Evolutionary conservation across 805 yeast species (phyloP), one percentile per base, ranked within the genome.

Genomic region (Sugiyamaella floridensis): DNA sequence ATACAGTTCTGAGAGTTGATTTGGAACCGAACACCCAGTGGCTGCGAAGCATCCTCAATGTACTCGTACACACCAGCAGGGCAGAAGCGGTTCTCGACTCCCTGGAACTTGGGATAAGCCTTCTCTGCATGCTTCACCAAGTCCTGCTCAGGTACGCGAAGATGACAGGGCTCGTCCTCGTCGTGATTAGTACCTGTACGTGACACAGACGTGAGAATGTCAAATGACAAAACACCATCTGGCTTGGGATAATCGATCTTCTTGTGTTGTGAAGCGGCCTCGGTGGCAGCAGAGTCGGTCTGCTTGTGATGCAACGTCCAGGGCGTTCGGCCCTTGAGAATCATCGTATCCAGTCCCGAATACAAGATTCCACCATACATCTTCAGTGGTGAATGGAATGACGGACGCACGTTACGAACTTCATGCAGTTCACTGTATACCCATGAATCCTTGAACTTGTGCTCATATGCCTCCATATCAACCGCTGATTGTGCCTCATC

Each of bases 51-150:
- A 65, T 86, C 93, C 57, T 84, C 83, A n/a, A 82, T 66, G 63
- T 88, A 93, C 71, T 93, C 99, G 69, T 93, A 93, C 11, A 93
- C 99, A 20, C 99, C 99, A 19, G 99, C 99, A 2, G 99, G 99
- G 65, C 99, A 93, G 74, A 93, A 93, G 56, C 95, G 75, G 64
- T 81, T 83, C 69, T 93, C 99, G 18, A 93, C 76, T 18, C 99
- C 99, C 67, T 86, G 75, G 72, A 73, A 93, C 58, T 76, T 81
- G 11, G 92, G 89, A 71, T 79, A 93, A 22, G 89, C 73, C 12
- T 67, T 71, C 42, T 77, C 76, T 0, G 95, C 81, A 68, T 92
- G 97, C 59, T 77, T 73, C 22, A 77, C 73, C 56, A 67, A 59
- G 59, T 69, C 64, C 51, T 65, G 64, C n/a, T 56, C 55, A 8